Evolutionary conservation across 148 eudicot genomes (phyloP).

Genomic region (Camellia granthamiana): DNA sequence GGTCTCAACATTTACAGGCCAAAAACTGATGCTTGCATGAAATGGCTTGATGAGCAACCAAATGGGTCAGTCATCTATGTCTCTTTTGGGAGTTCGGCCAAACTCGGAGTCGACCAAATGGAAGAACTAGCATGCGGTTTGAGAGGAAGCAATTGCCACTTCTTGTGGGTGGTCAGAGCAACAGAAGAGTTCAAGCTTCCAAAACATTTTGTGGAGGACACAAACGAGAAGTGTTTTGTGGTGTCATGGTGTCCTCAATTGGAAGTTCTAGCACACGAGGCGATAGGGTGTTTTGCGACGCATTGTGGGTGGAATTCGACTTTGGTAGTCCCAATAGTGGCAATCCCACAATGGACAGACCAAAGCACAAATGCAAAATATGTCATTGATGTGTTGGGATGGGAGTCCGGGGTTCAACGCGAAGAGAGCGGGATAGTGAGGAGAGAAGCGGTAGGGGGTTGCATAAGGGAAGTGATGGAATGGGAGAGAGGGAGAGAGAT

Average conservation of each 20-base stretch:
- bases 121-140: conserved; percentile 38
- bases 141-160: conserved; percentile 18
- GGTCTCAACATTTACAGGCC: conserved; percentile 35
- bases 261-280: conserved; percentile 38
- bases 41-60: conserved; percentile 40
- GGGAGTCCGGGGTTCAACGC: conserved; percentile 21
- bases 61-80: conserved; percentile 44
- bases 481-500: conserved; percentile 24
- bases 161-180: conserved; percentile 52
- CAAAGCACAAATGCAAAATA: conserved; percentile 33
- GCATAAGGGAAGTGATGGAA: conserved; percentile 27
- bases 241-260: conserved; percentile 51
- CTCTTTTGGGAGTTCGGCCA: conserved; percentile 49
- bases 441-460: conserved; percentile 12
- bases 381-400: conserved; percentile 38
- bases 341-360: too few relatives aligned
- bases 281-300: conserved; percentile 45
- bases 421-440: conserved; percentile 26
- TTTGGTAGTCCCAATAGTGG: conserved; percentile 33
- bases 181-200: conserved; percentile 36
- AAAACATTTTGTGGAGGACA: neutral
- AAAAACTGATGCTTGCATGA: conserved; percentile 21
- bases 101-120: conserved; percentile 22
- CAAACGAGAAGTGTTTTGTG: conserved; percentile 25
- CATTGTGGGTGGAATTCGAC: conserved; percentile 59